Conservation (phyloP, 441 rosid species). For the Populus tomentosa region DNA sequence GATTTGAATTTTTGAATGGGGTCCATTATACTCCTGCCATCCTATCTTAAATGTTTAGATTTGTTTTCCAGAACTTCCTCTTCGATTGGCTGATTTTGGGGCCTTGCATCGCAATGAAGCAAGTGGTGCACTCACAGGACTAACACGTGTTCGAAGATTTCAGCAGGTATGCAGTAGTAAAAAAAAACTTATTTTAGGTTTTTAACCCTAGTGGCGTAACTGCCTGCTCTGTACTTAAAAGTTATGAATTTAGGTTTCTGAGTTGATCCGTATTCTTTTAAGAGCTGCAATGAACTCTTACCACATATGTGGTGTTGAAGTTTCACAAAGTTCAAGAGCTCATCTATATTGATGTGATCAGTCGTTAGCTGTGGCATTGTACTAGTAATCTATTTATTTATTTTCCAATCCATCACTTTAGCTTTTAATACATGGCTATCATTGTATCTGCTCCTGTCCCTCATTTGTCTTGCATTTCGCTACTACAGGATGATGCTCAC, state of each 20-base stretch:
- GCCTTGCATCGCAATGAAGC: constrained; percentile 98
- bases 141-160: constrained; percentile 97
- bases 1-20: background rate
- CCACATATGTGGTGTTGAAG: background rate
- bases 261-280: background rate
- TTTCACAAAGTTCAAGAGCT: background rate
- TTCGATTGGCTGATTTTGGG: constrained; percentile 95
- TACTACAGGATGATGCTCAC: constrained; percentile 93
- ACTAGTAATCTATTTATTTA: background rate
- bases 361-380: background rate
- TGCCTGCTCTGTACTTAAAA: background rate
- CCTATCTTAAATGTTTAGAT: background rate
- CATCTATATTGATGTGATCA: background rate
- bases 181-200: background rate
- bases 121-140: constrained; percentile 97
- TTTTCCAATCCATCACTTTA: background rate
- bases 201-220: background rate
- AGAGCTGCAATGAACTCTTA: background rate
- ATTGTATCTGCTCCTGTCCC: background rate
- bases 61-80: constrained; percentile 73
- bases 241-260: background rate
- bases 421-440: background rate
- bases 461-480: constrained; percentile 17
- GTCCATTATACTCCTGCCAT: no score
- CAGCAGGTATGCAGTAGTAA: constrained; percentile 61